phyloP scores from a whole-genome alignment of 2,329 filamentous ascomycete genomes.

The Tricladium varicosporioides region DNA sequence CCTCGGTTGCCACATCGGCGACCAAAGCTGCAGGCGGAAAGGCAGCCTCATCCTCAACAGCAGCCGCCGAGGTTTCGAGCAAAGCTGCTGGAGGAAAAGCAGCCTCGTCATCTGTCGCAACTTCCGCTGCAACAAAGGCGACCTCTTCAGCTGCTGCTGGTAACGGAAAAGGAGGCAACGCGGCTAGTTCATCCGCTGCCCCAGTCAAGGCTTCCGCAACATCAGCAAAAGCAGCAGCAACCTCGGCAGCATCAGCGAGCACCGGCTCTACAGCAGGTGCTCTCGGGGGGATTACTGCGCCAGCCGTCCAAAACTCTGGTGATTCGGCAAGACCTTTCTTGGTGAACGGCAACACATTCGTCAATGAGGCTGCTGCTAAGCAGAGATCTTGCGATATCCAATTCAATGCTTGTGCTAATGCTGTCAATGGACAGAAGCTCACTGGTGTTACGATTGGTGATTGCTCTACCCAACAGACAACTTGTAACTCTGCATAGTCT shows the following conservation, averaged over 20 bases:
- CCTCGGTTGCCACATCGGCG: background rate
- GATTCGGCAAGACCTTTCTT: constrained; percentile 50
- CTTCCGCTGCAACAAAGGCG: too few relatives aligned
- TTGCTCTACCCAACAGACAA: constrained; percentile 23
- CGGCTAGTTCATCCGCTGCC: background rate
- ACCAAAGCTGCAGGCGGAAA: background rate
- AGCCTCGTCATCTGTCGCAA: background rate
- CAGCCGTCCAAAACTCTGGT: constrained; percentile 48
- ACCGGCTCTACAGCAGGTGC: constrained; percentile 8
- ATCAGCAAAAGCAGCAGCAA: constrained; percentile 5
- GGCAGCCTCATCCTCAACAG: background rate
- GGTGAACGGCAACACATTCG: constrained; percentile 57
- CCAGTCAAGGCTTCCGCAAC: background rate
- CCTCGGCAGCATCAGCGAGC: background rate
- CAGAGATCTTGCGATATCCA: constrained; percentile 63
- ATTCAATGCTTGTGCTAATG: constrained; percentile 58
- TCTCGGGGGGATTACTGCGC: constrained; percentile 49
- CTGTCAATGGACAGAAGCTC: constrained; percentile 48
- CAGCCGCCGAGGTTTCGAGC: too few relatives aligned
- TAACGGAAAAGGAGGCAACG: constrained; percentile 3
- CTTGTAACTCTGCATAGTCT: constrained; percentile 11
- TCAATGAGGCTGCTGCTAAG: constrained; percentile 51
- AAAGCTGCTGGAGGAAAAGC: too few relatives aligned
- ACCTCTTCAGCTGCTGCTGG: background rate
- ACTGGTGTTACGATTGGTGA: constrained; percentile 21